Conservation (phyloP, 129 eudicot genomes). For the Flaveria linearis region DNA sequence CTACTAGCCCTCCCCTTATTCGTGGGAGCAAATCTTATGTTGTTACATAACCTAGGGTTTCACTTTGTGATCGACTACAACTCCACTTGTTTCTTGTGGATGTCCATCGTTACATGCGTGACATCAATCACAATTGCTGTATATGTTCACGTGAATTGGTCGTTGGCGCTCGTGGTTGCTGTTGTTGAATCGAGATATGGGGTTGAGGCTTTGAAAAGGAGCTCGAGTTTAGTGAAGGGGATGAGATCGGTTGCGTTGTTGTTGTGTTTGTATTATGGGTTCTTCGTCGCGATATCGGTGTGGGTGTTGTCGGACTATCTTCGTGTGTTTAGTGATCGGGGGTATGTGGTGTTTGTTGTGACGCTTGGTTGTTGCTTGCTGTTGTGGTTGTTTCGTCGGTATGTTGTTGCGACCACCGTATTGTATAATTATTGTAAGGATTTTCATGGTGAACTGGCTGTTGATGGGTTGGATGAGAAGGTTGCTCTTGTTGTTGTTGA, state of each 20-base stretch:
- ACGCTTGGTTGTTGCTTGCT: neutral
- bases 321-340: neutral
- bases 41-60: slow-evolving; percentile 18
- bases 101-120: neutral
- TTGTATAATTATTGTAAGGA: slow-evolving; percentile 3
- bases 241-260: slow-evolving; percentile 38
- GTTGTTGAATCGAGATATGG: slow-evolving; percentile 63
- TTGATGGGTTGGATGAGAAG: neutral
- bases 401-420: neutral
- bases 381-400: neutral
- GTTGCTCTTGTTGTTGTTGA: neutral
- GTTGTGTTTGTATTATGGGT: neutral
- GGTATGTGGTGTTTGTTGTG: neutral
- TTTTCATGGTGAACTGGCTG: neutral
- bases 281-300: neutral
- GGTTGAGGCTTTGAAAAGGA: slow-evolving; percentile 45
- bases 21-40: neutral
- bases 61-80: slow-evolving; percentile 9
- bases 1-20: neutral
- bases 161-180: slow-evolving; percentile 42
- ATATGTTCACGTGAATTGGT: slow-evolving; percentile 30
- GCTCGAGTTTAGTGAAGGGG: slow-evolving; percentile 48
- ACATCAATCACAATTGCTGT: neutral
- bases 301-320: neutral
- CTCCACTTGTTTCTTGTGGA: slow-evolving; percentile 21